Base-by-base conservation (phyloP, 805 yeast species). In the Candida maris region DNA sequence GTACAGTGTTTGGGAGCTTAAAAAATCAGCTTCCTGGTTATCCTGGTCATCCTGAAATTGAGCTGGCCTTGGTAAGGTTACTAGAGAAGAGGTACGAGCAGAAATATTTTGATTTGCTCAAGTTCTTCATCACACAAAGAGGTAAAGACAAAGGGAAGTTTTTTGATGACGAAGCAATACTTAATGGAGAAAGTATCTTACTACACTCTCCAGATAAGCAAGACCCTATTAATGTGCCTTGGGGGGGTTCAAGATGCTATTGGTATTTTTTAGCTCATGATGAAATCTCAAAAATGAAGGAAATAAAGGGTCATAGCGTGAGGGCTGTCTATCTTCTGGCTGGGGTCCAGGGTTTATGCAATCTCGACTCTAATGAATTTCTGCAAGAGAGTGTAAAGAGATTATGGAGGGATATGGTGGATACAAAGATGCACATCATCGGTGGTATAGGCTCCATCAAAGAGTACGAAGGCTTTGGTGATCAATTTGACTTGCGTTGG, bases 11-110 rank as follows among this genome's bases (percentile, higher is more conserved):
- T 35, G 59, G 60, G 6, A 48, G 49, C 2, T 49, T 30, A 5
- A 42, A 40, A 19, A 43, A 30, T 4, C 44, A 44, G 24, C 30
- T 36, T 3, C 52, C 47, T 23, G 56, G 56, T 6, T 54, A 54
- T 31, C 54, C 55, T 6, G 60, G 60, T 5, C 60, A 54, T 26
- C 46, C 46, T 19, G 57, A 54, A 31, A 46, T 54, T 15, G 60
- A 54, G 35, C 39, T 54, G 12, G 52, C 60, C 5, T 27, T 54
- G 18, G 50, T 51, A 8, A 48, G 49, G 37, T 37, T 54, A 19
- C 26, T 41, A 6, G 40, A 42, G 14, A 35, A 50, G 5, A 45
- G 35, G 19, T 45, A 49, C 3, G 44, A 52, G 2, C 25, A 37
- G n/a, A 44, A 35, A 32, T 47, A 49, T 30, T 41, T 37, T n/a